Evolutionary conservation across 768 basidiomycete genomes (phyloP).

Genomic region (Panellus pusillus): DNA sequence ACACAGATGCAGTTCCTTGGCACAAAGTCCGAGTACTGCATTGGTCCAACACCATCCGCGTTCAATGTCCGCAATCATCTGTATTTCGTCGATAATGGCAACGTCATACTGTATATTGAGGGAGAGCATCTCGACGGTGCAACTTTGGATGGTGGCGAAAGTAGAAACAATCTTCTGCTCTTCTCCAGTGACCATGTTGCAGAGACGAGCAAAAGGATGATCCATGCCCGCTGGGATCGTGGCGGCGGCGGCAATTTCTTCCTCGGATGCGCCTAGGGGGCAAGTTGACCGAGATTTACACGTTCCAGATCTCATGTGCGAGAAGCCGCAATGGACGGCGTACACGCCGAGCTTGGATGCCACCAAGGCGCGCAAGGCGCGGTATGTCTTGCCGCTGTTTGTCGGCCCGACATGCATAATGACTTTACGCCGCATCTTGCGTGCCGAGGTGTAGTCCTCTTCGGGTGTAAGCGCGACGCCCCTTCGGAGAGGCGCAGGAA

Average conservation of each 20-base stretch:
- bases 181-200: conserved; percentile 92
- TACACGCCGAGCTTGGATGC: conserved; percentile 75
- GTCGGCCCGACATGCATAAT: conserved; percentile 98
- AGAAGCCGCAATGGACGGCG: conserved; percentile 87
- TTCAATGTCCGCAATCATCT: conserved; percentile 81
- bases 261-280: conserved; percentile 63
- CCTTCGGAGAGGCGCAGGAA: conserved; percentile 28
- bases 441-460: conserved; percentile 51
- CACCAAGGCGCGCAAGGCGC: conserved; percentile 86
- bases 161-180: conserved; percentile 72
- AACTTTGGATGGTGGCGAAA: conserved; percentile 61
- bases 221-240: conserved; percentile 31
- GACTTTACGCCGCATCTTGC: conserved; percentile 67
- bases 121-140: conserved; percentile 92
- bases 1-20: conserved; percentile 88
- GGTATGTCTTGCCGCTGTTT: conserved; percentile 96
- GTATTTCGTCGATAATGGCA: conserved; percentile 95
- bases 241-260: conserved; percentile 34
- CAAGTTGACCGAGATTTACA: conserved; percentile 86
- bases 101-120: conserved; percentile 55
- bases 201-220: conserved; percentile 54
- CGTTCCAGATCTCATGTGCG: conserved; percentile 94
- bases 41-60: conserved; percentile 83
- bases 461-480: conserved; percentile 45
- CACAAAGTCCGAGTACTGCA: conserved; percentile 74